These are phyloP conservation scores for Parastagonospora avenae DNA, from an alignment of 2,329 filamentous ascomycete species.

Conservation along the genomic window DNA sequence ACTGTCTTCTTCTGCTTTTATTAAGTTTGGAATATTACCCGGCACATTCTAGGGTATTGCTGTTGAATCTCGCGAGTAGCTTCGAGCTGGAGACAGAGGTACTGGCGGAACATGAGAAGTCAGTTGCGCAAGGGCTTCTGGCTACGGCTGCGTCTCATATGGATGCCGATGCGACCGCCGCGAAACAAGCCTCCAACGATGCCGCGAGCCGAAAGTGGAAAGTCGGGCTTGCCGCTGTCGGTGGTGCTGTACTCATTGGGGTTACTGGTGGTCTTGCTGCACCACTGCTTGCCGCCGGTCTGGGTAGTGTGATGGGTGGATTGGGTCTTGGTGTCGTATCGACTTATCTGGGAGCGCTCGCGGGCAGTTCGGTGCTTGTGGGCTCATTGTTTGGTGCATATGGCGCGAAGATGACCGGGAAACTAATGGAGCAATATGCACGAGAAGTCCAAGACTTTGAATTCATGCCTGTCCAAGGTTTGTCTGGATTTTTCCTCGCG, in stretches of 20 bases:
- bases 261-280: slow-evolving; percentile 78
- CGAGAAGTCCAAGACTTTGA: slow-evolving; percentile 87
- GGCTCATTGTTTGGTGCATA: slow-evolving; percentile 90
- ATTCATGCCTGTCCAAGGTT: slow-evolving; percentile 72
- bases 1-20: slow-evolving; percentile 71
- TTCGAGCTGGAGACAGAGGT: slow-evolving; percentile 67
- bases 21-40: slow-evolving; percentile 78
- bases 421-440: slow-evolving; percentile 83
- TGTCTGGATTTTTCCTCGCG: neutral
- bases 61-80: slow-evolving; percentile 72
- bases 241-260: slow-evolving; percentile 81
- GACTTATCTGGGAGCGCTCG: slow-evolving; percentile 76
- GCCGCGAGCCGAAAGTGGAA: slow-evolving; percentile 70
- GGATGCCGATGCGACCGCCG: slow-evolving; percentile 75
- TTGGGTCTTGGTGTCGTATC: slow-evolving; percentile 76
- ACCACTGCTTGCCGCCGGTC: slow-evolving; percentile 74
- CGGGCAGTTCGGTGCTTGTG: slow-evolving; percentile 77
- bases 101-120: slow-evolving; percentile 72
- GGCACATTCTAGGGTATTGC: slow-evolving; percentile 71
- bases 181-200: slow-evolving; percentile 71
- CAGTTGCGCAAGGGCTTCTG: slow-evolving; percentile 74
- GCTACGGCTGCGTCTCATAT: slow-evolving; percentile 69
- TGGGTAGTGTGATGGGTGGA: slow-evolving; percentile 78
- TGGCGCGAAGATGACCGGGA: slow-evolving; percentile 76
- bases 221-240: slow-evolving; percentile 83